phyloP scores from a whole-genome alignment of 345 rosid species.

The Sisymbrium irio region DNA sequence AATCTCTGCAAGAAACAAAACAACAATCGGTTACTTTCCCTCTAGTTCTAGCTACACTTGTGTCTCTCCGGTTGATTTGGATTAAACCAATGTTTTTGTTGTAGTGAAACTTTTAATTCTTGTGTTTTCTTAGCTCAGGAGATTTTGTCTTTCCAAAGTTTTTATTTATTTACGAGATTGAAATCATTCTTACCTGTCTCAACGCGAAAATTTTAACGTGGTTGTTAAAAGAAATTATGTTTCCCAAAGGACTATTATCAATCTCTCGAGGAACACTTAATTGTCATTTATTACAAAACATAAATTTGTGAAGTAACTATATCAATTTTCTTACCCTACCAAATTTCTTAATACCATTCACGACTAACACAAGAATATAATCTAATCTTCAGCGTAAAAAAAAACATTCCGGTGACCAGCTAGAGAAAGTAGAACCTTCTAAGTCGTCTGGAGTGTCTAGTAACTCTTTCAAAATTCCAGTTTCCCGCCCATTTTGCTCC shows the following conservation, averaged over 20 bases:
- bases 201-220: neutral
- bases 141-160: neutral
- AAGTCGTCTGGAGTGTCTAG: neutral
- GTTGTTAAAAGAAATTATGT: neutral
- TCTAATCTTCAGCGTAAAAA: too few relatives aligned
- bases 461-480: neutral
- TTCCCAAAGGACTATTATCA: too few relatives aligned
- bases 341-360: too few relatives aligned
- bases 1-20: neutral
- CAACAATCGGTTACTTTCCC: neutral
- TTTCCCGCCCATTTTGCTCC: constrained; percentile 26
- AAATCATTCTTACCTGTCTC: too few relatives aligned
- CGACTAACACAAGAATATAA: too few relatives aligned
- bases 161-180: neutral
- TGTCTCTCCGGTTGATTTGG: neutral
- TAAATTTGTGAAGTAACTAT: too few relatives aligned
- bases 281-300: too few relatives aligned
- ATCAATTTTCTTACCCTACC: too few relatives aligned
- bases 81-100: constrained; percentile 10
- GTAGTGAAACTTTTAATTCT: constrained; percentile 6
- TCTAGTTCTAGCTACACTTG: neutral
- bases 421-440: neutral
- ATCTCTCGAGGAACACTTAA: too few relatives aligned
- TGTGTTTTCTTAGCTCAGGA: neutral
- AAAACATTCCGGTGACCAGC: too few relatives aligned